Base-by-base conservation (phyloP, 768 basidiomycete species). In the Clitopilus hobsonii region DNA sequence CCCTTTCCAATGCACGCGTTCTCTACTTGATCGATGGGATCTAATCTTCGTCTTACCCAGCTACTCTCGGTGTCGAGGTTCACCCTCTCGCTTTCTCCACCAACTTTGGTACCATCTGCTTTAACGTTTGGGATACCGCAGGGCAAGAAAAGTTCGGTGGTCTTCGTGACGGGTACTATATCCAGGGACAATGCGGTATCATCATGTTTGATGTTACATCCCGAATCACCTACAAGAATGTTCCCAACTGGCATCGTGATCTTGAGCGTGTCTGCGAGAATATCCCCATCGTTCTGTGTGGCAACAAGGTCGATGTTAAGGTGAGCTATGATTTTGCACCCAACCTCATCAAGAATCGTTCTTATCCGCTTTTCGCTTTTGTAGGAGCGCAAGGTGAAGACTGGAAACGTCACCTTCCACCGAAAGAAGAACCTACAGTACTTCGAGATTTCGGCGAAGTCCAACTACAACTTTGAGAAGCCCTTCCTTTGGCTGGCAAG, bases 171-270 rank as follows among this genome's bases (percentile, higher is more conserved):
- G 94, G 95, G 47, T 94, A 93, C 74, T 93, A 93, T 74, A 93
- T 94, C 70, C 92, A 95, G 75, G 94, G 94, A 65, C 97, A 99
- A 74, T 98, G 94, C 68, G 97, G 97, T 65, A 98, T 99, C 81
- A 98, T 99, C 85, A 98, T 99, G 97, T 98, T 98, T 79, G 97
- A 94, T 66, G 96, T 98, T 60, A 98, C 97, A 56, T 97, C 97
- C 53, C 88, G 97, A 67, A 99, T 98, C 84, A 99, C 97, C 54
- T 99, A 99, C 82, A 98, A 98, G 82, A 98, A 98, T 71, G 97
- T 99, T 28, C 97, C 97, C 63, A 99, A 98, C 83, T 99, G 97
- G 97, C 96, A 98, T 81, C 91, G 97, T 69, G 97, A 99, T 73
- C 89, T 94, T 65, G 97, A 98, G 80, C 93, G 97, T 60, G 97